phyloP scores from a whole-genome alignment of 495 filamentous ascomycete genomes.

The Xylaria sp. region DNA sequence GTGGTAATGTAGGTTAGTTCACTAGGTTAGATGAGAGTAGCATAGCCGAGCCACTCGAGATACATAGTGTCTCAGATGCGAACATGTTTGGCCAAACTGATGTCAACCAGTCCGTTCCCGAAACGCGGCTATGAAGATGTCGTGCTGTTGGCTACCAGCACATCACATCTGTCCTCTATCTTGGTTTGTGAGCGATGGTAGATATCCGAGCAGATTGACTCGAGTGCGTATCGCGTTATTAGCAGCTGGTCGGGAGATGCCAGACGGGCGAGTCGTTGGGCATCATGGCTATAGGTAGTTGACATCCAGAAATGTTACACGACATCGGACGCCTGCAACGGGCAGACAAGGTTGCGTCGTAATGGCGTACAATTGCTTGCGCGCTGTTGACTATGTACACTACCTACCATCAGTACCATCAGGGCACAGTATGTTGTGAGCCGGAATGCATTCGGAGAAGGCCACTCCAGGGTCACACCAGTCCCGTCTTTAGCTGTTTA shows the following conservation, averaged over 20 bases:
- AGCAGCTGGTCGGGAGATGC: constrained; percentile 14
- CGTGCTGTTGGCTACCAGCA: constrained; percentile 2
- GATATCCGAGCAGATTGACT: background rate
- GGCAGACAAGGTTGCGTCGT: constrained; percentile 26
- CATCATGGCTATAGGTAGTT: constrained; percentile 25
- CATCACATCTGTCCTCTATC: background rate
- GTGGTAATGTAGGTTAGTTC: constrained; percentile 10
- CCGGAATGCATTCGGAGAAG: constrained; percentile 40
- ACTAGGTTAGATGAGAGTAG: constrained; percentile 19
- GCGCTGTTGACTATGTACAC: constrained; percentile 27
- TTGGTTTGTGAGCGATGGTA: background rate
- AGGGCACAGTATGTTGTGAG: constrained; percentile 32
- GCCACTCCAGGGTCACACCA: constrained; percentile 35
- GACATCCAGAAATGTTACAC: constrained; percentile 28
- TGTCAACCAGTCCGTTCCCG: background rate
- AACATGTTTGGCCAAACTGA: constrained; percentile 5
- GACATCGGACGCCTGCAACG: constrained; percentile 29
- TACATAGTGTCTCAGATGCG: constrained; percentile 12
- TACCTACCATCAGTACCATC: too few relatives aligned
- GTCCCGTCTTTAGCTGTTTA: constrained; percentile 36
- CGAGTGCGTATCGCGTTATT: background rate
- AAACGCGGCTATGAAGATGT: background rate
- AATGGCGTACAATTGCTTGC: constrained; percentile 13
- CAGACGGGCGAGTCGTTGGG: constrained; percentile 22
- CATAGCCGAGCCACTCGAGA: background rate